Conservation (phyloP, 805 yeast genomes). For the Schwanniomyces yamadae region DNA sequence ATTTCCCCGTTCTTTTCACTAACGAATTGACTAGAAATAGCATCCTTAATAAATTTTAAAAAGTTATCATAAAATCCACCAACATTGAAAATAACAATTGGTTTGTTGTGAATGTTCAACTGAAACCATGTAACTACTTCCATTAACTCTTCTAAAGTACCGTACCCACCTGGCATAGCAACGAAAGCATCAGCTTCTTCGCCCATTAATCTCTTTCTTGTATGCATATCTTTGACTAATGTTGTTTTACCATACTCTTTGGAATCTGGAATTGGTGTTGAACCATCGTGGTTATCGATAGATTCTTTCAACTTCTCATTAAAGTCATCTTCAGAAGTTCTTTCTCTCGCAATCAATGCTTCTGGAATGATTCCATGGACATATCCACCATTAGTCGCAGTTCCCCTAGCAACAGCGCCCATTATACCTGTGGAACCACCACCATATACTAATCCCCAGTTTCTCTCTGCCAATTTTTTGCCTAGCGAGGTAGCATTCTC, state of each 20-base stretch:
- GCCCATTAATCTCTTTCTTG: constrained; percentile 84
- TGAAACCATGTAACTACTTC: constrained; percentile 92
- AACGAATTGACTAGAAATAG: constrained; percentile 67
- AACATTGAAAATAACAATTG: constrained; percentile 73
- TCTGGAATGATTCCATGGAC: constrained; percentile 88
- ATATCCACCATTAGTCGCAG: constrained; percentile 56
- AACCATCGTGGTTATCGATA: constrained; percentile 63
- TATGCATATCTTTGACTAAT: constrained; percentile 85
- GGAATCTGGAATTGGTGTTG: constrained; percentile 62
- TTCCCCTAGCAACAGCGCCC: constrained; percentile 72
- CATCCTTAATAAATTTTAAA: constrained; percentile 56
- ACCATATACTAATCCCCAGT: constrained; percentile 82
- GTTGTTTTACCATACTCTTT: constrained; percentile 72
- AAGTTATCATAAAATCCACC: constrained; percentile 79
- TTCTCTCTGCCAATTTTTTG: constrained; percentile 48
- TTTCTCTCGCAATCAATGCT: constrained; percentile 73
- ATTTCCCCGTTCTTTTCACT: constrained; percentile 64
- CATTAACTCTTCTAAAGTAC: constrained; percentile 85
- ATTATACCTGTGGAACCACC: constrained; percentile 87
- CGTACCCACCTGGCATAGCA: constrained; percentile 91
- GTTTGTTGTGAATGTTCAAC: constrained; percentile 80
- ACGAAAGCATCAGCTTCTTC: constrained; percentile 82
- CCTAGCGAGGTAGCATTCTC: constrained; percentile 63
- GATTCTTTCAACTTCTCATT: constrained; percentile 50
- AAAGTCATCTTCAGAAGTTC: constrained; percentile 45